These are phyloP conservation scores for Plasmopara viticola DNA, from an alignment of 352 stramenopile genomes.

Conservation along the genomic window DNA sequence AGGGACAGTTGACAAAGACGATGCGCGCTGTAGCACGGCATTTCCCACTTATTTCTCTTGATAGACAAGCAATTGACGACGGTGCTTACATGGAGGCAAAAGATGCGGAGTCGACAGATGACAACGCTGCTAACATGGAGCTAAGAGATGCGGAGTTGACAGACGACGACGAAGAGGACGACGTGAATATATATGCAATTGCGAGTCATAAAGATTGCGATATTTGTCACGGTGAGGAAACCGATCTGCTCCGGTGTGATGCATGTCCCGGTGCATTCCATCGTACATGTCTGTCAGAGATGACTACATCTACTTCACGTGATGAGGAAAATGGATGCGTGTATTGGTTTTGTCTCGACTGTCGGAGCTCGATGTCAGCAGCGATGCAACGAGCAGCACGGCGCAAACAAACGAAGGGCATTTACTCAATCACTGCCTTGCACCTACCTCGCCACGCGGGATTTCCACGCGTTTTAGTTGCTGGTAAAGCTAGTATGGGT, in stretches of 20 bases:
- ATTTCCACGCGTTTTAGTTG: conserved; percentile 67
- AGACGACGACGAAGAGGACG: conserved; percentile 40
- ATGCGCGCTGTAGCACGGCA: conserved; percentile 37
- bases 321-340: conserved; percentile 2
- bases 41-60: conserved; percentile 65
- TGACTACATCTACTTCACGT: conserved; percentile 9
- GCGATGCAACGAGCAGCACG: conserved; percentile 10
- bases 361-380: conserved; percentile 21
- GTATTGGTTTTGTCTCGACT: conserved; percentile 59
- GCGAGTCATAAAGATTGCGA: conserved; percentile 61
- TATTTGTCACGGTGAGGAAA: conserved; percentile 56
- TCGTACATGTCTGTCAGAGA: conserved; percentile 29
- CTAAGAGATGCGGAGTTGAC: conserved; percentile 3
- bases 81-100: conserved; percentile 8
- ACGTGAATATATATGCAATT: conserved; percentile 63
- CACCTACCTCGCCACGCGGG: conserved; percentile 48
- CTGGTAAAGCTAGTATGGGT: conserved; percentile 52
- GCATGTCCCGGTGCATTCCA: conserved; percentile 63
- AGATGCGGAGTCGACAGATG: conserved; percentile 8
- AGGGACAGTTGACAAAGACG: conserved; percentile 30
- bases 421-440: conserved; percentile 23
- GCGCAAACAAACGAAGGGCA: conserved; percentile 19
- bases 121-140: conserved; percentile 8
- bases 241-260: conserved; percentile 53
- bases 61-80: conserved; percentile 36